Conservation (phyloP, 73 alveolate species). For the Tetrahymena elliotti region DNA sequence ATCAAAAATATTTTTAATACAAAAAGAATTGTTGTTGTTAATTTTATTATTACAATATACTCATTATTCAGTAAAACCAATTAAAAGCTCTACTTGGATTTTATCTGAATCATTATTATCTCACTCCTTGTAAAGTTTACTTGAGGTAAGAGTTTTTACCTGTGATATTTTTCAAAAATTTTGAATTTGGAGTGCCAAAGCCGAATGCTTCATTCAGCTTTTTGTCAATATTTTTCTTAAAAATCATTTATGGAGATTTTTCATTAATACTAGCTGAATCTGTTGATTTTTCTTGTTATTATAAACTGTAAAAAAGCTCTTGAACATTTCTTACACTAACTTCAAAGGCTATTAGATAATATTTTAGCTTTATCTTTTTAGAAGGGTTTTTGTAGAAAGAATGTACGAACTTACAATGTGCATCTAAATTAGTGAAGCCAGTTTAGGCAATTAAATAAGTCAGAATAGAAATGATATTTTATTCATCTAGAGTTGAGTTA, state of each 20-base stretch:
- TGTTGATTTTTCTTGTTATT: neutral
- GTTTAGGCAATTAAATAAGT: neutral
- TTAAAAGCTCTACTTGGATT: neutral
- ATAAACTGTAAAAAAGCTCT: neutral
- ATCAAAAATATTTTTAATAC: no score
- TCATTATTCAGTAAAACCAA: no score
- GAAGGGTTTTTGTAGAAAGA: neutral
- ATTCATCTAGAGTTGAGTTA: neutral
- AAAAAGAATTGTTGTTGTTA: no score
- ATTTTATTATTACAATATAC: no score
- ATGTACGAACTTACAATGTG: neutral
- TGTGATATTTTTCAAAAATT: neutral
- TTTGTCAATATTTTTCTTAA: neutral
- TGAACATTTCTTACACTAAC: neutral
- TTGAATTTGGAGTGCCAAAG: neutral
- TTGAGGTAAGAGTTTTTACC: neutral
- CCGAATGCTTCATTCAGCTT: neutral
- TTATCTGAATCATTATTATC: neutral
- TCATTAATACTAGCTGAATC: neutral
- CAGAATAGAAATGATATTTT: neutral
- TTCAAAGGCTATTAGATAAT: neutral
- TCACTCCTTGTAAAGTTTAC: neutral
- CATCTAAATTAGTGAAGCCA: neutral
- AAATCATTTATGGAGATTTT: neutral
- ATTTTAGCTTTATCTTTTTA: neutral